Evolutionary conservation across 2,329 filamentous ascomycete species (phyloP), one percentile per base, ranked within the genome.

Genomic region (Dothideomycetes sp.): DNA sequence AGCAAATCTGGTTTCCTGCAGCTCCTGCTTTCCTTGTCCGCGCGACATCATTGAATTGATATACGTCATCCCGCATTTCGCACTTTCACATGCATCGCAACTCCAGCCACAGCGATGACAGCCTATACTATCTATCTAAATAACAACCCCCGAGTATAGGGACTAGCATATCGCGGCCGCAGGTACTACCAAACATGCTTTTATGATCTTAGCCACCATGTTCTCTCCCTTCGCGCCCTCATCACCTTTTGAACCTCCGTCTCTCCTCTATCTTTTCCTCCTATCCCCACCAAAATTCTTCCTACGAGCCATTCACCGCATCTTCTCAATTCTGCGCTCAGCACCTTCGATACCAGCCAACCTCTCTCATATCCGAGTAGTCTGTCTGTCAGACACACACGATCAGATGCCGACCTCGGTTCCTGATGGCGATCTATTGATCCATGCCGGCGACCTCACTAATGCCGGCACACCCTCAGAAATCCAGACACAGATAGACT

Each of bases 331-430:
- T 51, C 71, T 94, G 3, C 82, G 84, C 19, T 80, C 82, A 2
- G 60, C 69, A 9, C 76, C 40, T 2, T 18, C 83, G 1, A 66
- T 59, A 2, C 65, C 66, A 22, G 64, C 69, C 41, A 67, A 65
- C 13, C 4, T 27, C 42, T 67, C 65, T 1, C 64, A 74, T 5
- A 75, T 95, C 55, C 78, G 79, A 45, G 72, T 95, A 18, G 84
- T 95, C 48, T 94, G 85, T 63, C 77, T 95, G 48, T 89, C 86
- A 8, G 89, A 95, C 63, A 95, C 89, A 0, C 89, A 95, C 64
- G 77, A 76, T 64, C 76, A 6, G 51, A 61, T 13, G 51, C 68
- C n/a, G 18, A 24, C 31, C 6, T 9, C 12, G 11, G 69, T 93
- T 1, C 86, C 87, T 0, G 62, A 72, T 8, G 88, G 87, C 42